Conservation (phyloP, 2,329 filamentous ascomycete species). For the Aspergillus caelatus region DNA sequence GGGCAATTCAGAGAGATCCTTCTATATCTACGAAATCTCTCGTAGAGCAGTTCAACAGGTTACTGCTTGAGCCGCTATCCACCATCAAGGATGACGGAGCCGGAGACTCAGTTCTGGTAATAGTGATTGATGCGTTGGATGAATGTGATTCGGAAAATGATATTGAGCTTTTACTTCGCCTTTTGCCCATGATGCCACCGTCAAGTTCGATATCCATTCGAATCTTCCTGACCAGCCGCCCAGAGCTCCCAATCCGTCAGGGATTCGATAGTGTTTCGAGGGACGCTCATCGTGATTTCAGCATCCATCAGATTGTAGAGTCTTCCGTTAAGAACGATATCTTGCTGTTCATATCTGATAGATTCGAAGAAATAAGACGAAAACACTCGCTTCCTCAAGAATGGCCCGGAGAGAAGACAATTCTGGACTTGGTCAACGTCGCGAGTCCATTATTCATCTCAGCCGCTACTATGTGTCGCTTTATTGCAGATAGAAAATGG, state of each 20-base stretch:
- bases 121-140: slow-evolving; percentile 33
- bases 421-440: slow-evolving; percentile 1
- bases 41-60: slow-evolving; percentile 29
- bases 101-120: slow-evolving; percentile 1
- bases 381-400: slow-evolving; percentile 8
- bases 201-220: slow-evolving; percentile 16
- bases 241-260: slow-evolving; percentile 26
- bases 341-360: slow-evolving; percentile 19
- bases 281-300: no score
- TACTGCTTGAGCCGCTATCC: slow-evolving; percentile 28
- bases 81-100: background rate
- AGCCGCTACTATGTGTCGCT: slow-evolving; percentile 11
- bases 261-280: slow-evolving; percentile 22
- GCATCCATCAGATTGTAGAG: slow-evolving; percentile 24
- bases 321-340: slow-evolving; percentile 25
- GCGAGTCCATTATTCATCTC: slow-evolving; percentile 16
- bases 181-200: slow-evolving; percentile 18
- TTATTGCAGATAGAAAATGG: slow-evolving; percentile 8
- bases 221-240: slow-evolving; percentile 31
- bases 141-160: slow-evolving; percentile 25
- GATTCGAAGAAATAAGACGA: slow-evolving; percentile 16
- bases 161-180: slow-evolving; percentile 22
- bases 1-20: slow-evolving; percentile 26
- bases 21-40: slow-evolving; percentile 26
- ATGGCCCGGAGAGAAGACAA: slow-evolving; percentile 8